Conservation (phyloP, 1,284 basidiomycete genomes). For the Ganoderma leucocontextum region DNA sequence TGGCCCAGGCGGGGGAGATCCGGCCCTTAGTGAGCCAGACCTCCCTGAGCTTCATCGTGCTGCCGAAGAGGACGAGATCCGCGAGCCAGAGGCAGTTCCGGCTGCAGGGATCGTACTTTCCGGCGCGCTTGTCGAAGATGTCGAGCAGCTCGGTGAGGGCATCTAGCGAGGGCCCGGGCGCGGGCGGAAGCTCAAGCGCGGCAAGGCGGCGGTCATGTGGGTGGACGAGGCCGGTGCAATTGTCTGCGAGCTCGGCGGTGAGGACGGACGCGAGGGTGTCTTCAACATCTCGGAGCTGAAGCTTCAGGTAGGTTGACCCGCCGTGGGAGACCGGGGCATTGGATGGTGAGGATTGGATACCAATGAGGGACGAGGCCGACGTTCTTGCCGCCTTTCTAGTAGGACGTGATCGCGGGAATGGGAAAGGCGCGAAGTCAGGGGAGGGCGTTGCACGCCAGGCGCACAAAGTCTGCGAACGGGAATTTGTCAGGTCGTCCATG, state of each 20-base stretch:
- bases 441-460: neutral
- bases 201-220: neutral
- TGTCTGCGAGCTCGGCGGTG: conserved; percentile 1
- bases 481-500: neutral
- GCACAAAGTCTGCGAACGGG: neutral
- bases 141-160: conserved; percentile 9
- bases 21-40: conserved; percentile 9
- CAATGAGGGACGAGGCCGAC: conserved; percentile 8
- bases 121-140: conserved; percentile 8
- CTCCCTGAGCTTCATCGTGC: conserved; percentile 8
- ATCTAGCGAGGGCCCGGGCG: conserved; percentile 14
- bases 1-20: neutral
- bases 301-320: conserved; percentile 4
- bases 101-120: neutral
- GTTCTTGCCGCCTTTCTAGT: neutral
- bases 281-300: neutral
- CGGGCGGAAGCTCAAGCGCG: neutral
- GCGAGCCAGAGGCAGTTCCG: conserved; percentile 18
- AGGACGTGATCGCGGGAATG: conserved; percentile 3
- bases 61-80: conserved; percentile 17
- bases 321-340: neutral
- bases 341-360: conserved; percentile 1
- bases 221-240: neutral
- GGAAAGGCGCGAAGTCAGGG: neutral
- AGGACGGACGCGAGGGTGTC: neutral